A percentile compares a stretch with the other conserved stretches of the same genome.
phyloP scores from a whole-genome alignment of 1,139 yeast genomes.

The Barnettozyma hawaiiensis region DNA sequence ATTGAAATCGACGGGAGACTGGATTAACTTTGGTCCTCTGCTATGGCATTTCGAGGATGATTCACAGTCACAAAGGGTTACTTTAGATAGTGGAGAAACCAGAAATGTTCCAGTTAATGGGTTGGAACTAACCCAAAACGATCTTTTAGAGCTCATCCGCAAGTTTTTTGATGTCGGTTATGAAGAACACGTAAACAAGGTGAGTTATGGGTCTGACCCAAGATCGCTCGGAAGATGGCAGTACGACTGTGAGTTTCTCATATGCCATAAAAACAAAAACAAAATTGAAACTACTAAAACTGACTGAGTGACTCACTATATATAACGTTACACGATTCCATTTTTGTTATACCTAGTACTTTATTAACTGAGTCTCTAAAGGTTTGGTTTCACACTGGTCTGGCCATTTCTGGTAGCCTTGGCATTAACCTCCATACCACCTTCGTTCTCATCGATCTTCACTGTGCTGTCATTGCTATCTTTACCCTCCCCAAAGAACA shows the following conservation, averaged over 20 bases:
- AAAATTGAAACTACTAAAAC: too few relatives aligned
- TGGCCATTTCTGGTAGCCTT: constrained; percentile 21
- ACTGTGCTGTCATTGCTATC: constrained; percentile 3
- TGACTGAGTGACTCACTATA: too few relatives aligned
- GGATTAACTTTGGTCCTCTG: constrained; percentile 86
- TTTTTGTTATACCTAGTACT: not conserved
- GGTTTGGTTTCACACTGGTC: constrained; percentile 13
- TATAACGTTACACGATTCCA: too few relatives aligned
- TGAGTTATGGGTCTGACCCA: constrained; percentile 48
- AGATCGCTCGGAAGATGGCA: constrained; percentile 50
- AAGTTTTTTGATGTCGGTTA: constrained; percentile 37
- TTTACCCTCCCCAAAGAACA: constrained; percentile 63
- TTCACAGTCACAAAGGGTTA: constrained; percentile 24
- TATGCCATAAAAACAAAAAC: not conserved
- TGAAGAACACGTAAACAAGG: constrained; percentile 41
- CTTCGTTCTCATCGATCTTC: constrained; percentile 31
- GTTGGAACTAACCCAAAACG: constrained; percentile 59
- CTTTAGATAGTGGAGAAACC: constrained; percentile 28
- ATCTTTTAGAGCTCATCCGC: constrained; percentile 44
- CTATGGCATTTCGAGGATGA: constrained; percentile 80
- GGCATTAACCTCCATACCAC: constrained; percentile 27
- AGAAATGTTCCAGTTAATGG: constrained; percentile 42
- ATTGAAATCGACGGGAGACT: constrained; percentile 46
- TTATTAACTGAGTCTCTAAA: not conserved
- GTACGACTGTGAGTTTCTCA: constrained; percentile 52